phyloP scores from a whole-genome alignment of 805 yeast genomes.

The Saturnispora dispora region DNA sequence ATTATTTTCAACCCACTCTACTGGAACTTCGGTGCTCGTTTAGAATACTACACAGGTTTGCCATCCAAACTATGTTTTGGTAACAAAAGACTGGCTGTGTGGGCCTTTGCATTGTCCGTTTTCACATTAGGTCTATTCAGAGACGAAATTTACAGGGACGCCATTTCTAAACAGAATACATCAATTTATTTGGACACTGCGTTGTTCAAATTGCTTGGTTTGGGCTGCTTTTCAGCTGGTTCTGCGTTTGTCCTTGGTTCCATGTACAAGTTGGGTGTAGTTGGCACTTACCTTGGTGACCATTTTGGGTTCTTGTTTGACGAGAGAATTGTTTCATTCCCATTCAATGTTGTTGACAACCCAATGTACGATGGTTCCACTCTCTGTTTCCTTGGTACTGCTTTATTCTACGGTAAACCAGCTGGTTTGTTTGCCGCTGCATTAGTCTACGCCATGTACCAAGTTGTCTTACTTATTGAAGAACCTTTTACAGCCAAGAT shows the following conservation, averaged over 20 bases:
- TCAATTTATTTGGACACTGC: slow-evolving; percentile 41
- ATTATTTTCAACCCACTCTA: slow-evolving; percentile 89
- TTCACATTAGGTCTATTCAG: slow-evolving; percentile 79
- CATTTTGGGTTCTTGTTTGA: slow-evolving; percentile 94
- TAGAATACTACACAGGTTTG: slow-evolving; percentile 69
- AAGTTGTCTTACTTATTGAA: slow-evolving; percentile 76
- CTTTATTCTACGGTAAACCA: slow-evolving; percentile 81
- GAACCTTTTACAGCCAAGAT: slow-evolving; percentile 94
- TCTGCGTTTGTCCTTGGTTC: slow-evolving; percentile 73
- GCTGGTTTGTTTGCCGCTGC: slow-evolving; percentile 71
- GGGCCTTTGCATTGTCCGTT: slow-evolving; percentile 70
- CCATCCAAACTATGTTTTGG: slow-evolving; percentile 70
- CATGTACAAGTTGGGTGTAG: slow-evolving; percentile 88
- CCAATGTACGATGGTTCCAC: slow-evolving; percentile 97
- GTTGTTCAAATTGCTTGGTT: slow-evolving; percentile 37
- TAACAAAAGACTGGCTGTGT: slow-evolving; percentile 67
- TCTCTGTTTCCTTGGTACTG: slow-evolving; percentile 82
- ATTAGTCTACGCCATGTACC: slow-evolving; percentile 74
- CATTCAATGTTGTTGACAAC: slow-evolving; percentile 82
- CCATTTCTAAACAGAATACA: slow-evolving; percentile 63
- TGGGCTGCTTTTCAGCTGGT: slow-evolving; percentile 52
- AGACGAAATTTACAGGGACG: slow-evolving; percentile 64
- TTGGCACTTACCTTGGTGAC: slow-evolving; percentile 96
- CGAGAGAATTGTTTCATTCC: slow-evolving; percentile 83
- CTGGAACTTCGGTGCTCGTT: slow-evolving; percentile 89